Evolutionary conservation across 805 yeast species (phyloP), one percentile per base, ranked within the genome.

Genomic region (Debaryomyces maramus): DNA sequence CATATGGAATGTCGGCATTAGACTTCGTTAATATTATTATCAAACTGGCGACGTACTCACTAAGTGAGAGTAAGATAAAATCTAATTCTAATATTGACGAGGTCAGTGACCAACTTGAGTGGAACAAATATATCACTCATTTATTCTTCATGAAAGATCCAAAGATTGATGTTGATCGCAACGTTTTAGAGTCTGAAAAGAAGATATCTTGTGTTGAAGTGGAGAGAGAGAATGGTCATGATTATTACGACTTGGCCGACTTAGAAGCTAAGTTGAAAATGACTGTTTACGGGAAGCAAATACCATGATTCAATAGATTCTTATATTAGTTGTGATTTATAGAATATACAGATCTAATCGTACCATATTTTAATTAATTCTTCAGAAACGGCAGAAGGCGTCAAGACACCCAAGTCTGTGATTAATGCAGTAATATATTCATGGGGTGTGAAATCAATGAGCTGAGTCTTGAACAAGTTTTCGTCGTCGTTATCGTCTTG

Each of bases 331-430:
- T 29, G 30, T 30, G 26, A 30, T 22, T 18, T 21, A 19, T 26
- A 22, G 19, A 23, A 10, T 28, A 36, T 29, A 39, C 13, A 33
- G 21, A 14, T 5, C 61, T 61, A 90, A 63, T 90, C 97, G 56
- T 89, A 90, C 97, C 97, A 93, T 81, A 93, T 88, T 66, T 93
- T 93, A 60, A 93, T 93, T 63, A 93, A 76, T 66, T 93, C 99
- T 61, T 93, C 99, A n/a, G 96, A 85, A 15, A 93, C 99, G 0
- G 98, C 98, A 44, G 96, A 85, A 9, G 99, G 97, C 5, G 99
- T 93, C 50, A 93, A 73, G 1, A 93, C 97, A 13, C 99, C 99
- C 47, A 93, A 72, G 61, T 93, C 99, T 3, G 99, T 91, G 44
- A 93, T 88, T 50, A 93, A 75, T 3, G 98, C 98, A 3, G 99